These are phyloP conservation scores for Puccinia horiana DNA, from an alignment of 1,284 basidiomycete genomes.

Conservation along the genomic window DNA sequence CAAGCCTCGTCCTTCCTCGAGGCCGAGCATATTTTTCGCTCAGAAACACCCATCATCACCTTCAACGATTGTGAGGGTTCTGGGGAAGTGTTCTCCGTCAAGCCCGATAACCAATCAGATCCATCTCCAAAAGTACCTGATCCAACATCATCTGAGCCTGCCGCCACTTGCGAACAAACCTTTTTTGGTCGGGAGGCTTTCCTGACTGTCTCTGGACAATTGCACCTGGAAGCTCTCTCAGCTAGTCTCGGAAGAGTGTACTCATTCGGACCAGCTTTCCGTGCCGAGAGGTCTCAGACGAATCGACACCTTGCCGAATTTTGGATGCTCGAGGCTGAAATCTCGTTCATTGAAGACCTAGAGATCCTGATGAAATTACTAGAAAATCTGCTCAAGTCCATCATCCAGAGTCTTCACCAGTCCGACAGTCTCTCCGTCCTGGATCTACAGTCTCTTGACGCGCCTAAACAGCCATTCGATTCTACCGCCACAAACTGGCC, in stretches of 20 bases:
- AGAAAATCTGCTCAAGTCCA: slow-evolving; percentile 67
- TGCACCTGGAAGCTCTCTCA: slow-evolving; percentile 88
- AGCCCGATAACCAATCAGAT: slow-evolving; percentile 58
- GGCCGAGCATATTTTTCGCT: slow-evolving; percentile 71
- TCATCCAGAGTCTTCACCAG: slow-evolving; percentile 24
- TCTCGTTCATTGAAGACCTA: slow-evolving; percentile 66
- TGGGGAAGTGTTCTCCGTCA: slow-evolving; percentile 82
- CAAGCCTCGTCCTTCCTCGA: slow-evolving; percentile 27
- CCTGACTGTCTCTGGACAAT: slow-evolving; percentile 89
- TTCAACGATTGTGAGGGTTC: slow-evolving; percentile 95
- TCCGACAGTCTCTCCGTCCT: neutral
- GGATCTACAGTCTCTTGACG: neutral
- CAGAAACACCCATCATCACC: slow-evolving; percentile 84
- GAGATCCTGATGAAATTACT: slow-evolving; percentile 70
- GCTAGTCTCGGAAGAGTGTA: slow-evolving; percentile 79
- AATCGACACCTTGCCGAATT: slow-evolving; percentile 94
- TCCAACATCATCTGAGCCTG: neutral
- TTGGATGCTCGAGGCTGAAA: slow-evolving; percentile 97
- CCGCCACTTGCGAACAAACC: neutral
- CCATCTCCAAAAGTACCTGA: neutral
- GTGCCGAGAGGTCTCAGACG: slow-evolving; percentile 85
- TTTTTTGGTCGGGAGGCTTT: slow-evolving; percentile 74
- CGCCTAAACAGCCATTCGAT: neutral
- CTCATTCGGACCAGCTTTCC: slow-evolving; percentile 86
- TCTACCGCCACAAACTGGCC: slow-evolving; percentile 63